These are phyloP conservation scores for Penicillium sp. DNA, from an alignment of 2,329 filamentous ascomycete genomes.

Conservation along the genomic window DNA sequence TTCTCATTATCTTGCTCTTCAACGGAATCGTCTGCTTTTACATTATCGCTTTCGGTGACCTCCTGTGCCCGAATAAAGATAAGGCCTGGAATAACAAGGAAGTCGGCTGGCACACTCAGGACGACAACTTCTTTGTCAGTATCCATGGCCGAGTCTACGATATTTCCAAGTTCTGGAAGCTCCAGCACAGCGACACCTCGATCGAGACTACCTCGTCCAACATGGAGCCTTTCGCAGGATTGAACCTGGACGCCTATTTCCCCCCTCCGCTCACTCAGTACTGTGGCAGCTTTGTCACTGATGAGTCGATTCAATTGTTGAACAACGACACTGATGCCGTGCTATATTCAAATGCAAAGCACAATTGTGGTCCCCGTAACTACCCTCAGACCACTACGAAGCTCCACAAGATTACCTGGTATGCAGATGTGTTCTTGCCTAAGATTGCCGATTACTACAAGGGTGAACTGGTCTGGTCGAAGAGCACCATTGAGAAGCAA, in stretches of 20 bases:
- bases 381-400: constrained; percentile 60
- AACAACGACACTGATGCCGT: constrained; percentile 69
- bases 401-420: constrained; percentile 73
- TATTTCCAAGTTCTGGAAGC: constrained; percentile 82
- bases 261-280: constrained; percentile 72
- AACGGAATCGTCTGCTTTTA: constrained; percentile 87
- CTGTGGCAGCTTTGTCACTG: constrained; percentile 72
- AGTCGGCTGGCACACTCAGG: constrained; percentile 70
- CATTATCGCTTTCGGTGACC: constrained; percentile 80
- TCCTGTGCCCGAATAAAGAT: constrained; percentile 88
- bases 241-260: constrained; percentile 84
- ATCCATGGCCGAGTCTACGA: constrained; percentile 91
- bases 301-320: constrained; percentile 52
- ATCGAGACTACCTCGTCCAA: constrained; percentile 61
- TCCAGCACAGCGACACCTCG: constrained; percentile 76
- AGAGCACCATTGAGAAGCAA: constrained; percentile 61
- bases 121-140: constrained; percentile 81
- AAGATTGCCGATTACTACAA: constrained; percentile 85
- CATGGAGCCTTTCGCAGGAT: constrained; percentile 79
- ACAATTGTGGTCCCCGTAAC: constrained; percentile 68
- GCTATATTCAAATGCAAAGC: constrained; percentile 60
- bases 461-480: constrained; percentile 77
- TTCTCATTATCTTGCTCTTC: constrained; percentile 76
- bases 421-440: constrained; percentile 71
- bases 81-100: constrained; percentile 81